Percentiles rank a stretch among this genome's conserved stretches.
Conservation (phyloP, 257 asterid genomes). For the Jacaranda mimosifolia region DNA sequence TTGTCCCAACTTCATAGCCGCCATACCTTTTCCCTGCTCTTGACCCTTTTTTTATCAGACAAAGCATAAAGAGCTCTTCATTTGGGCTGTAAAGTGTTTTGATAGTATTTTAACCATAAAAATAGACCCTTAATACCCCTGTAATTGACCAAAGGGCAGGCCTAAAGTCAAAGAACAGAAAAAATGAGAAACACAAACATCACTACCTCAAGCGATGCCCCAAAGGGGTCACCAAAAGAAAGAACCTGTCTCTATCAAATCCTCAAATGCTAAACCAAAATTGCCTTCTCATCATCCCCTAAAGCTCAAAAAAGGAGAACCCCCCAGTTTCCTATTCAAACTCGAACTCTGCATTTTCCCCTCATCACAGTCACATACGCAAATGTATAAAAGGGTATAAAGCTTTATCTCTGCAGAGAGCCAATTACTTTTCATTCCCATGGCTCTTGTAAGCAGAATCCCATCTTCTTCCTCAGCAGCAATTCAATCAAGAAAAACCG, state of each 20-base stretch:
- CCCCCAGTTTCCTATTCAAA: conserved; percentile 25
- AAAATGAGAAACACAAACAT: background rate
- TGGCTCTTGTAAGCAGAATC: conserved; percentile 70
- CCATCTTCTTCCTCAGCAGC: conserved; percentile 56
- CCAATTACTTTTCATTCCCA: conserved; percentile 33
- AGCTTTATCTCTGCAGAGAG: too few species aligned
- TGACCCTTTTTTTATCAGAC: background rate
- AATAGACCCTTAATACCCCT: background rate
- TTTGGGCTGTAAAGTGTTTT: background rate
- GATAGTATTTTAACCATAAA: background rate
- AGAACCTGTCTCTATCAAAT: conserved; percentile 40
- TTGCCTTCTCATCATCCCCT: conserved; percentile 57
- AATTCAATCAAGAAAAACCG: conserved; percentile 47
- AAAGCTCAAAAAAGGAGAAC: conserved; percentile 47
- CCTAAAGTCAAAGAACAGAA: background rate
- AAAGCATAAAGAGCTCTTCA: background rate
- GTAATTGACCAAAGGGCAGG: background rate
- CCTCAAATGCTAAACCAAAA: conserved; percentile 52
- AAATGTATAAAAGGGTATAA: background rate
- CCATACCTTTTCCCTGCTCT: background rate
- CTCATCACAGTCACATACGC: conserved; percentile 26
- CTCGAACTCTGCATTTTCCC: conserved; percentile 26
- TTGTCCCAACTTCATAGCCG: background rate
- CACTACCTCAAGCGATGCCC: background rate
- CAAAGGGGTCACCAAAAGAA: conserved; percentile 17